Conservation (phyloP, 495 filamentous ascomycete genomes). For the Astrothelium macrocarpum region DNA sequence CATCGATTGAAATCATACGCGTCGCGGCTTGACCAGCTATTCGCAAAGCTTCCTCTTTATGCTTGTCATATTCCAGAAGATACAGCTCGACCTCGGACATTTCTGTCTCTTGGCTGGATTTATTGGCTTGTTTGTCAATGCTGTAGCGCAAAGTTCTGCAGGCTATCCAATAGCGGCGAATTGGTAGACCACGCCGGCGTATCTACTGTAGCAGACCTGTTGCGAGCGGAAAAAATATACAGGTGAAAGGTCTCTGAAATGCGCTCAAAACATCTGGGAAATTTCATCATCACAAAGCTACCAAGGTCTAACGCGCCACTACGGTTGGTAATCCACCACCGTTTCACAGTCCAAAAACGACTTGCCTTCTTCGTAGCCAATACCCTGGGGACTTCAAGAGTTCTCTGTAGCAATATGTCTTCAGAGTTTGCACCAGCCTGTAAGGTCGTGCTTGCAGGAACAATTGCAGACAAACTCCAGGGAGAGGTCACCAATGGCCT, state of each 20-base stretch:
- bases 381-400: too few relatives aligned
- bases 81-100: conserved; percentile 58
- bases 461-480: conserved; percentile 70
- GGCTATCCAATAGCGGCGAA: neutral
- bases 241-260: too few relatives aligned
- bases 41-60: conserved; percentile 48
- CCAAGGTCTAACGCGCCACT: too few relatives aligned
- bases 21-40: conserved; percentile 51
- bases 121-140: neutral
- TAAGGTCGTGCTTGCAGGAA: conserved; percentile 81
- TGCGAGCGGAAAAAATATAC: too few relatives aligned
- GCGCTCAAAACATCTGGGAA: too few relatives aligned
- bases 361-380: too few relatives aligned
- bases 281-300: too few relatives aligned
- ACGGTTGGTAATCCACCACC: too few relatives aligned
- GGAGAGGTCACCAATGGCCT: conserved; percentile 66
- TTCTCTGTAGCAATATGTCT: neutral
- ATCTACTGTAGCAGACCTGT: neutral
- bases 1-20: conserved; percentile 30
- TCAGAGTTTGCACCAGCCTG: conserved; percentile 39
- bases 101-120: neutral
- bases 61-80: conserved; percentile 53
- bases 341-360: too few relatives aligned
- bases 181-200: neutral
- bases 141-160: neutral